These are phyloP conservation scores for Gyromitra esculenta DNA, from an alignment of 2,329 filamentous ascomycete species.

Conservation along the genomic window DNA sequence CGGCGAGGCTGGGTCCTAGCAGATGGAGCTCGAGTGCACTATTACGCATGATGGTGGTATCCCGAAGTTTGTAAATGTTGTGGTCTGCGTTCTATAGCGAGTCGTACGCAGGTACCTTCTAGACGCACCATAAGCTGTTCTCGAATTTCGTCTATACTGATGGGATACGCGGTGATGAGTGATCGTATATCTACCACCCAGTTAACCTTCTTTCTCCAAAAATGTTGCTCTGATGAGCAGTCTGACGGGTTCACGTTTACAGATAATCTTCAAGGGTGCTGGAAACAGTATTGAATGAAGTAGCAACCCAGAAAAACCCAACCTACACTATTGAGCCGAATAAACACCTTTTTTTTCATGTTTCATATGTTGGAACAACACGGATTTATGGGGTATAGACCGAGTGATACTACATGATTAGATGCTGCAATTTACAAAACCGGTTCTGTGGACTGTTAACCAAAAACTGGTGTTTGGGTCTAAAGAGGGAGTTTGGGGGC, in stretches of 20 bases:
- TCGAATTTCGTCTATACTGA: not conserved
- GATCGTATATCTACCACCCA: not conserved
- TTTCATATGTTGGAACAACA: no score
- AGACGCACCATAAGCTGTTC: not conserved
- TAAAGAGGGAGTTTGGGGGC: not conserved
- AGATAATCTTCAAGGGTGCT: no score
- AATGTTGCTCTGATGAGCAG: not conserved
- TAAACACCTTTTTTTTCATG: no score
- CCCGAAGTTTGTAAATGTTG: not conserved
- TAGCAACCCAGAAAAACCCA: no score
- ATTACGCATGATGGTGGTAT: no score
- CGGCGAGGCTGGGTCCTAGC: not conserved
- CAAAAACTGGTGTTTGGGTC: not conserved
- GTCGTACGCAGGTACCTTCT: not conserved
- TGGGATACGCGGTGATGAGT: not conserved
- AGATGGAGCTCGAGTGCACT: no score
- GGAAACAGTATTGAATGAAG: no score
- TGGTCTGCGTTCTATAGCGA: not conserved
- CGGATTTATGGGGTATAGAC: no score
- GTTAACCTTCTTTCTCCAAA: not conserved
- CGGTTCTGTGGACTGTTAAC: not conserved
- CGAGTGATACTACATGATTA: slow-evolving; percentile 7
- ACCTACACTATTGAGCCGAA: no score
- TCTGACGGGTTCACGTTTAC: not conserved
- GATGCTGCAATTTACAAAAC: not conserved